Conservation (phyloP, 331 rosid genomes). For the Ulmus americana region DNA sequence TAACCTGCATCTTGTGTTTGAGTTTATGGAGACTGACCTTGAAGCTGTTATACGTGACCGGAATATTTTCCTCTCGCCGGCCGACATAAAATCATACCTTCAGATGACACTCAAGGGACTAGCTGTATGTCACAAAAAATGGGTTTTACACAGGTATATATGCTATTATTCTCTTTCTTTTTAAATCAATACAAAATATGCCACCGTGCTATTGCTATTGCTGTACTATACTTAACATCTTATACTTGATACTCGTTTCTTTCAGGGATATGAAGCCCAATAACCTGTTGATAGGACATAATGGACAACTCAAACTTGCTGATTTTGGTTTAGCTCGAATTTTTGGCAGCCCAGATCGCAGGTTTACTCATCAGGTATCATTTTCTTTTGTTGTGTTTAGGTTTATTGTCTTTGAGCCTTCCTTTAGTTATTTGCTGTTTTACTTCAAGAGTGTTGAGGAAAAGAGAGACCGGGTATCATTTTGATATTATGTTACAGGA, state of each 20-base stretch:
- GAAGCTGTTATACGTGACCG: constrained; percentile 96
- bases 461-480: not conserved
- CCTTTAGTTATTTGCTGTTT: not conserved
- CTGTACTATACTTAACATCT: constrained; percentile 23
- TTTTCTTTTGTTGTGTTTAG: constrained; percentile 20
- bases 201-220: constrained; percentile 6
- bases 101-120: constrained; percentile 96
- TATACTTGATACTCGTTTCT: constrained; percentile 16
- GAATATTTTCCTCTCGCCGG: constrained; percentile 84
- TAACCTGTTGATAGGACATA: constrained; percentile 86
- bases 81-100: constrained; percentile 85
- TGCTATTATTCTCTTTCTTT: not conserved
- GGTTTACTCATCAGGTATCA: constrained; percentile 85
- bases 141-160: constrained; percentile 86
- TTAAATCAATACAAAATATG: not conserved
- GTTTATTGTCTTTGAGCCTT: not conserved
- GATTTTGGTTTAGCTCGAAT: constrained; percentile 96
- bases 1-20: constrained; percentile 94
- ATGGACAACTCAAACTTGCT: constrained; percentile 93
- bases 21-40: constrained; percentile 97
- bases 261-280: constrained; percentile 99
- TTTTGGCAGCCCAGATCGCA: constrained; percentile 96
- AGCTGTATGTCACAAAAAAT: constrained; percentile 87
- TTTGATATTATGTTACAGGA: not conserved
- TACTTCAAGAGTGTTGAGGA: not conserved